Evolutionary conservation across 495 filamentous ascomycete species (phyloP).

Genomic region (Trichoderma erinaceum): DNA sequence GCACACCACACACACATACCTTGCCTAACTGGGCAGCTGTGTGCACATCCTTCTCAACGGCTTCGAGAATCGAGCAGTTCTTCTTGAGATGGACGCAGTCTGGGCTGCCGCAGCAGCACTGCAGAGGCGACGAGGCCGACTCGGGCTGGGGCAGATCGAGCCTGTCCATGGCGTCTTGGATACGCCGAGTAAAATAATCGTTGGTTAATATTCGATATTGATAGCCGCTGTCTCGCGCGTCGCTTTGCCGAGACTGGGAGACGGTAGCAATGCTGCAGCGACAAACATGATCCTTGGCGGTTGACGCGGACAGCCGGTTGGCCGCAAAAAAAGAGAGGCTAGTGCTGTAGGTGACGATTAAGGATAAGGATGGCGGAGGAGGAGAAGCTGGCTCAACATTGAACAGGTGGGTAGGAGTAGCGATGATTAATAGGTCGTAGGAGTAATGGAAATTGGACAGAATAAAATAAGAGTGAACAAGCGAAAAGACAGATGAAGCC

Average conservation of each 20-base stretch:
- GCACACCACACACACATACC: conserved; percentile 46
- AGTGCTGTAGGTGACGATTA: not conserved
- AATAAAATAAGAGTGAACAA: not conserved
- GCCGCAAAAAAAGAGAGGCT: not conserved
- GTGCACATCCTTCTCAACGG: conserved; percentile 78
- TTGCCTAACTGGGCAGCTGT: conserved; percentile 82
- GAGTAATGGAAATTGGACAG: not conserved
- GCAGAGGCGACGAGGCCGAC: not conserved
- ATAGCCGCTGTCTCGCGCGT: not conserved
- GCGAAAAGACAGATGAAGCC: not conserved
- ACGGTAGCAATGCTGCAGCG: conserved; percentile 5
- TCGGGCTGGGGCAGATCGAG: not conserved
- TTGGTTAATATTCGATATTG: not conserved
- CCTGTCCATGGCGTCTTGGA: not conserved
- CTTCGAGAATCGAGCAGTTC: conserved; percentile 69
- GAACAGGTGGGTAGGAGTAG: not conserved
- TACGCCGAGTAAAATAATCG: not conserved
- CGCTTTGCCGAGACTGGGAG: not conserved
- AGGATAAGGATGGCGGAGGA: not conserved
- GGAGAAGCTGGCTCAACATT: not conserved
- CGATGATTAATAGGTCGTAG: not conserved
- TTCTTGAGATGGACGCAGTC: conserved; percentile 76
- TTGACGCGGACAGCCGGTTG: not conserved
- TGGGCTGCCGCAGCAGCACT: conserved; percentile 77
- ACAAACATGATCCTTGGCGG: not conserved